Base-by-base conservation (phyloP, 2,329 filamentous ascomycete species). In the Niveomyces coronatus region DNA sequence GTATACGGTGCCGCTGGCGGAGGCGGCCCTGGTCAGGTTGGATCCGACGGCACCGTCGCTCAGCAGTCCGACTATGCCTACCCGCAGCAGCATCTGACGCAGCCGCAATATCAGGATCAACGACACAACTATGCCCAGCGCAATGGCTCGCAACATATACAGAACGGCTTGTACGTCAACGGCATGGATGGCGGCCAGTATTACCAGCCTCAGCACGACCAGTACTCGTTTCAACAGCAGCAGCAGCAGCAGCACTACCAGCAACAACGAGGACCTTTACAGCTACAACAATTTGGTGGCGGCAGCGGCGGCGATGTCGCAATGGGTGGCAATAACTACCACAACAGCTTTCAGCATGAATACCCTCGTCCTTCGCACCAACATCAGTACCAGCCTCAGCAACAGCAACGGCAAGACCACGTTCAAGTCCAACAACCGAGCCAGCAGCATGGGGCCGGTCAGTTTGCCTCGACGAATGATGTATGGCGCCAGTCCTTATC, bases 61-160 rank as follows among this genome's bases (percentile, higher is more conserved):
- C 37, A 39, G 23, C 37, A 39, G 18, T 19, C 26, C 22, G 38
- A 28, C 4, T 40, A 31, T 39, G 44, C 34, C 44, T 49, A 49
- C 32, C 54, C 54, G 35, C 56, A 52, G 42, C 45, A 47, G 22
- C 51, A 46, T 24, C 54, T 52, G 28, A 53, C 49, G 24, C 44
- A 41, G 23, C 54, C 47, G 22, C 48, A 46, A 11, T 49, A 49
- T 42, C 49, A 48, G 45, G 47, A 42, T 45, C 47, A 49, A 29
- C 47, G 48, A n/a, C 47, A 37, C 32, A 45, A 46, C 44, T 47
- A 27, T 38, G 42, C 44, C 18, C 48, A 45, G 31, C 49, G 45
- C 24, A 47, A 48, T 17, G 37, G 37, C 4, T 37, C 34, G 7
- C 42, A 43, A n/a, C 37, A 42, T 9, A 45, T 33, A 11, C 43